These are phyloP conservation scores for Gaertneriomyces sp. DNA, from an alignment of 192 early-diverging fungal species.

Conservation along the genomic window DNA sequence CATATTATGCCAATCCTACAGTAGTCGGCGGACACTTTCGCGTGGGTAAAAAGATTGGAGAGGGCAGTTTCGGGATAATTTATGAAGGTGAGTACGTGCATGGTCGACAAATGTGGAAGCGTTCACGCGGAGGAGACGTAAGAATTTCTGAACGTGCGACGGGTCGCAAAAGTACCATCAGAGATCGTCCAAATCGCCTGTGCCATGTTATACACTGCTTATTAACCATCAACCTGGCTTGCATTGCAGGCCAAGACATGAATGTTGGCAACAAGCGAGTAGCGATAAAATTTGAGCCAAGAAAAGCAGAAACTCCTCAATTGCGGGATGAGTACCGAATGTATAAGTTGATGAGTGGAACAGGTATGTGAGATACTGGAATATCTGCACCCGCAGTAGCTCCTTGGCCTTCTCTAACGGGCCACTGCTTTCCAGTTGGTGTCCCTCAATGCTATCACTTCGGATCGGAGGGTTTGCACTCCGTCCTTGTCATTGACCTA, in stretches of 20 bases:
- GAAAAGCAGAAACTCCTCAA: slow-evolving; percentile 96
- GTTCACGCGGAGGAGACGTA: too few relatives aligned
- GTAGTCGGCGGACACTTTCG: slow-evolving; percentile 91
- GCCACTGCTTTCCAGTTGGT: slow-evolving; percentile 53
- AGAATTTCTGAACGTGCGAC: too few relatives aligned
- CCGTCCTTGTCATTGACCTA: slow-evolving; percentile 90
- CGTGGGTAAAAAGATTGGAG: slow-evolving; percentile 94
- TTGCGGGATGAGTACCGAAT: slow-evolving; percentile 92
- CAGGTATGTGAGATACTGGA: slow-evolving; percentile 23
- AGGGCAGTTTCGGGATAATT: slow-evolving; percentile 97
- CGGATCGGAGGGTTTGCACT: slow-evolving; percentile 95
- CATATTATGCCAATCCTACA: slow-evolving; percentile 18
- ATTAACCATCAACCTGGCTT: too few relatives aligned
- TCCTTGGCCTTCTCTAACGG: neutral
- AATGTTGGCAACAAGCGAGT: slow-evolving; percentile 82
- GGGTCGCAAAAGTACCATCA: too few relatives aligned
- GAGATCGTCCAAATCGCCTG: too few relatives aligned
- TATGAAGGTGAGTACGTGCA: slow-evolving; percentile 76
- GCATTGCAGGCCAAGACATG: too few relatives aligned
- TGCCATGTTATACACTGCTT: too few relatives aligned
- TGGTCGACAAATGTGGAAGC: too few relatives aligned
- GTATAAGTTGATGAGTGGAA: slow-evolving; percentile 86
- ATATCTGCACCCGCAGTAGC: neutral
- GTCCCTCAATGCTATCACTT: slow-evolving; percentile 92
- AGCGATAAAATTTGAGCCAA: slow-evolving; percentile 96